These are phyloP conservation scores for Piper longum DNA, from an alignment of 164 flowering plant genomes.

Conservation along the genomic window DNA sequence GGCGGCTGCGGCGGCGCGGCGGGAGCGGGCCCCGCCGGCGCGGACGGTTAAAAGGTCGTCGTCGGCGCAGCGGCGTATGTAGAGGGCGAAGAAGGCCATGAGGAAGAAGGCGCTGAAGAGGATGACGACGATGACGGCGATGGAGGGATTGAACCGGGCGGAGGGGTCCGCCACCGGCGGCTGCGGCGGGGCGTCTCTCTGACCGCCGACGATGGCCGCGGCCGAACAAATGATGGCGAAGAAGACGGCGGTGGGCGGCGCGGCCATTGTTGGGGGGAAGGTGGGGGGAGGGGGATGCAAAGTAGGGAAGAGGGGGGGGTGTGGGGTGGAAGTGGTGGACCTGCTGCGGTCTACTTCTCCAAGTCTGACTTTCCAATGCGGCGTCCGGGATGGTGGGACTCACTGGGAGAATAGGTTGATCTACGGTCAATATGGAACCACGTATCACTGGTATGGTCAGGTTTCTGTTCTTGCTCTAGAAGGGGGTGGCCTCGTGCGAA, in stretches of 20 bases:
- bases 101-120: constrained; percentile 8
- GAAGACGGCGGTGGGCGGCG: background rate
- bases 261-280: background rate
- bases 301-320: too few species aligned
- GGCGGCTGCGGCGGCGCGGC: background rate
- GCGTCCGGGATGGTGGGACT: too few species aligned
- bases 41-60: background rate
- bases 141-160: background rate
- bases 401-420: too few species aligned
- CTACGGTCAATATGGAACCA: too few species aligned
- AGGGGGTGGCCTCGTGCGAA: too few species aligned
- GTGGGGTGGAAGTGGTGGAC: too few species aligned
- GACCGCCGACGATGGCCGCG: background rate
- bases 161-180: background rate
- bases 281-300: too few species aligned
- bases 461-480: too few species aligned
- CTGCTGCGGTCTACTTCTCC: too few species aligned
- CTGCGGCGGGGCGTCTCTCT: too few species aligned
- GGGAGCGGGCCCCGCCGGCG: background rate
- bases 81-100: constrained; percentile 6
- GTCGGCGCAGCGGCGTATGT: constrained; percentile 5
- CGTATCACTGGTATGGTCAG: too few species aligned
- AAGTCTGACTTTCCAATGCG: too few species aligned
- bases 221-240: background rate
- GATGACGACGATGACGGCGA: constrained; percentile 1